Evolutionary conservation across 306 rosid genomes (phyloP).

Genomic region (Dryas alaskensis): DNA sequence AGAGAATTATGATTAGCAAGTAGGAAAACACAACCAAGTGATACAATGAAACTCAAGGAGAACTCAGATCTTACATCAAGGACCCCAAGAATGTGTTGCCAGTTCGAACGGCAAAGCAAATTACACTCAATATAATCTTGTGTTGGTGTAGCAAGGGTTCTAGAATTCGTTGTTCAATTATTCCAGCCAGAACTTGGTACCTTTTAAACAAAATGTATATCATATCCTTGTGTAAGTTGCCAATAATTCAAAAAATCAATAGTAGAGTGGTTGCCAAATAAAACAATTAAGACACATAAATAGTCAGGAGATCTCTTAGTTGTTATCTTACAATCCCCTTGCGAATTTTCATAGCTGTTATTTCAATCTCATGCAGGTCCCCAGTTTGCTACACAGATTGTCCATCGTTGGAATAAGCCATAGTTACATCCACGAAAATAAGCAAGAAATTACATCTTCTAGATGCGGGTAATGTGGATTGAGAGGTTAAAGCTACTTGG

Average conservation of each 20-base stretch:
- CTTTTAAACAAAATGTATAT: constrained; percentile 22
- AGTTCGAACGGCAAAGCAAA: constrained; percentile 51
- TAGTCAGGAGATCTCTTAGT: too few relatives aligned
- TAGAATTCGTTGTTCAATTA: constrained; percentile 50
- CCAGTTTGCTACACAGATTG: not conserved
- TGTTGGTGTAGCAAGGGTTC: constrained; percentile 49
- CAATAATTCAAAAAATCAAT: not conserved
- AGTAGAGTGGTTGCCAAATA: not conserved
- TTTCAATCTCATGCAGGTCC: too few relatives aligned
- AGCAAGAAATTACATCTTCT: not conserved
- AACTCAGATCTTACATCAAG: constrained; percentile 33
- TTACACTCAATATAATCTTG: constrained; percentile 39
- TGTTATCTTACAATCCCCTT: too few relatives aligned
- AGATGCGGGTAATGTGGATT: not conserved
- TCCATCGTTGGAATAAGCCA: not conserved
- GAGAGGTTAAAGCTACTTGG: not conserved
- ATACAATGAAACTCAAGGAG: not conserved
- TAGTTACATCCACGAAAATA: not conserved
- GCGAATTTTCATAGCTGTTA: too few relatives aligned
- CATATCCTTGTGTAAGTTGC: not conserved
- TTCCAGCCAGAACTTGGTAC: constrained; percentile 54
- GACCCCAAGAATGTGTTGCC: constrained; percentile 60
- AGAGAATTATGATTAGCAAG: constrained; percentile 11
- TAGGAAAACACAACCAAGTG: not conserved
- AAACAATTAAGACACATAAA: not conserved